phyloP scores from a whole-genome alignment of 805 yeast genomes.

The Kuraishia borneana region DNA sequence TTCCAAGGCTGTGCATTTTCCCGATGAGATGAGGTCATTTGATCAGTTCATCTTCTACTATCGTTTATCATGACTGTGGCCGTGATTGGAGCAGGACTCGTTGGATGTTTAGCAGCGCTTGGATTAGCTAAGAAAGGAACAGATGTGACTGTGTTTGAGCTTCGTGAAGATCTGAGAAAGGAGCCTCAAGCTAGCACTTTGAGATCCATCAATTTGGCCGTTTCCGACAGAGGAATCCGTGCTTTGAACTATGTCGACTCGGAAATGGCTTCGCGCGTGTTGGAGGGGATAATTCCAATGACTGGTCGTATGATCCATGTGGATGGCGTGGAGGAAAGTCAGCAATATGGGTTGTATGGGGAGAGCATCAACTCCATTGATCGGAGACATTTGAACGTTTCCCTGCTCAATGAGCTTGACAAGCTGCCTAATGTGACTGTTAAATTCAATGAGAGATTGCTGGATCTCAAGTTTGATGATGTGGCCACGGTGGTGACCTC shows the following conservation, averaged over 20 bases:
- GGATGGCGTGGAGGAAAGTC: slow-evolving; percentile 53
- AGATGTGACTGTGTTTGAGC: slow-evolving; percentile 61
- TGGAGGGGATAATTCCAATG: slow-evolving; percentile 69
- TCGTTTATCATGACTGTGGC: slow-evolving; percentile 27
- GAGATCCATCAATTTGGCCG: slow-evolving; percentile 77
- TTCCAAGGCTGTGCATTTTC: neutral
- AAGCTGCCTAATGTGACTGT: slow-evolving; percentile 16
- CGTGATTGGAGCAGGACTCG: slow-evolving; percentile 84
- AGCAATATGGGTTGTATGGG: slow-evolving; percentile 70
- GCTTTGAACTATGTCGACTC: slow-evolving; percentile 56
- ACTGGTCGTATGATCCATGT: slow-evolving; percentile 80
- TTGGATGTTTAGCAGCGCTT: slow-evolving; percentile 78
- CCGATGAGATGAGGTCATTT: neutral
- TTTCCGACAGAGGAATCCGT: slow-evolving; percentile 73
- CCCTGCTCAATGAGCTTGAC: slow-evolving; percentile 54
- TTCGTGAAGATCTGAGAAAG: slow-evolving; percentile 55
- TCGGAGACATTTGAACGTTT: slow-evolving; percentile 55
- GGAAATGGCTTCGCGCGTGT: slow-evolving; percentile 41
- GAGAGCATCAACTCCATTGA: slow-evolving; percentile 82
- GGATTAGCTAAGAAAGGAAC: slow-evolving; percentile 67
- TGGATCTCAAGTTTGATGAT: slow-evolving; percentile 4
- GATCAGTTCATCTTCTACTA: slow-evolving; percentile 1
- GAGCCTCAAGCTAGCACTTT: slow-evolving; percentile 16
- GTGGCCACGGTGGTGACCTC: slow-evolving; percentile 1
- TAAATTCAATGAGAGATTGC: slow-evolving; percentile 3